These are phyloP conservation scores for Ballota nigra DNA, from an alignment of 257 asterid genomes.

Conservation along the genomic window DNA sequence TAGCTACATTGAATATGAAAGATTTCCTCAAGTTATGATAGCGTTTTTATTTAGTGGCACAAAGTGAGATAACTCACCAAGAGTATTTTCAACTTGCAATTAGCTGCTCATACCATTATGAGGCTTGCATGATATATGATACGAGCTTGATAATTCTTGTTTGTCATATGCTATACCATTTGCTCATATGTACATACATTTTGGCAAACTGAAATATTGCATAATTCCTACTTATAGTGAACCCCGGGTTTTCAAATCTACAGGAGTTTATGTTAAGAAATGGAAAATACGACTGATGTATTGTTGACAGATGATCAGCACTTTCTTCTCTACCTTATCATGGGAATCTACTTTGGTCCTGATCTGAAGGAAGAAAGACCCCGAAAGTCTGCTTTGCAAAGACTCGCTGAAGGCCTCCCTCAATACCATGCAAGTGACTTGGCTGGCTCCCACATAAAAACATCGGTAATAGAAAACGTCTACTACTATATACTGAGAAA, in stretches of 20 bases:
- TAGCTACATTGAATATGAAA: background rate
- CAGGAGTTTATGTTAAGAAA: slow-evolving; percentile 24
- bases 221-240: background rate
- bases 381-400: slow-evolving; percentile 47
- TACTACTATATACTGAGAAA: slow-evolving; percentile 56
- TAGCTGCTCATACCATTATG: background rate
- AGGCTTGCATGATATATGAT: background rate
- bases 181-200: background rate
- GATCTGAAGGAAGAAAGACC: slow-evolving; percentile 42
- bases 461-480: slow-evolving; percentile 46
- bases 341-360: slow-evolving; percentile 69
- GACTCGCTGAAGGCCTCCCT: slow-evolving; percentile 40
- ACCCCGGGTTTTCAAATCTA: background rate
- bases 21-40: background rate
- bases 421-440: slow-evolving; percentile 38
- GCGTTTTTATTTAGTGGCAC: background rate
- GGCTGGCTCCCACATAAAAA: slow-evolving; percentile 42
- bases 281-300: slow-evolving; percentile 34
- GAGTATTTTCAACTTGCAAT: background rate
- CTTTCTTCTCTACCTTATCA: slow-evolving; percentile 52
- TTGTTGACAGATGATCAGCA: slow-evolving; percentile 55
- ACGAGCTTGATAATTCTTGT: background rate
- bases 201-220: background rate
- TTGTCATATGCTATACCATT: background rate
- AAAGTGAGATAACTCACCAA: background rate